Base-by-base conservation (phyloP, 2,329 filamentous ascomycete genomes). In the Huntiella savannae region DNA sequence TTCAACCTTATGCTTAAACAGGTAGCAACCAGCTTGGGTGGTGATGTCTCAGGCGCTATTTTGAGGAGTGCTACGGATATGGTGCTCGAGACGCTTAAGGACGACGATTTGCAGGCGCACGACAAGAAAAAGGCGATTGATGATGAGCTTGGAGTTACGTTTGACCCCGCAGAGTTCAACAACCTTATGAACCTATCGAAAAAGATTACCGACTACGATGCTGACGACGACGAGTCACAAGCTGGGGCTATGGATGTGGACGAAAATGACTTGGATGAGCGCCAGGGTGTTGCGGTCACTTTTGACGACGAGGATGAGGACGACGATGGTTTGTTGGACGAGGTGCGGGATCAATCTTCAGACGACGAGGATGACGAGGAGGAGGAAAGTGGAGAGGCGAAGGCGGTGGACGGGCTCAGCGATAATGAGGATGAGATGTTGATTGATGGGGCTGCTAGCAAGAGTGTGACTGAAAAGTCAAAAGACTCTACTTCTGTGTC, bases 81-180 rank as follows among this genome's bases (percentile, higher is more conserved):
- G 3, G 78, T 87, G 2, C 62, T 98, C 45, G 91, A 98, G 59
- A 85, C 81, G 52, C 67, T 98, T 39, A 98, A 98, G 62, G 87
- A 96, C 55, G 87, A 95, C 52, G 82, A 87, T 52, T 68, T 95
- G 66, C 96, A 96, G 61, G 91, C 98, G 59, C 83, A 93, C 50
- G 91, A 98, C 60, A 95, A 92, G 69, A 98, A 98, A 68, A 94
- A 87, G 63, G 86, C 95, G 60, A 77, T 96, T 38, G 91, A 98
- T 55, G 91, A 96, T 53, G 77, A 96, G 50, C 63, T 98, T 37
- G 91, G 88, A n/a, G 73, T 73, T 33, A 77, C 77, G 1, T 74
- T 95, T 67, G 79, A 71, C 42, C 75, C 84, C 1, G 93, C 95
- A 59, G 80, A 94, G 60, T 98, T 96, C 66, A 96, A 96, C 58